These are phyloP conservation scores for Ogataea dorogensis DNA, from an alignment of 805 yeast species.

Conservation along the genomic window DNA sequence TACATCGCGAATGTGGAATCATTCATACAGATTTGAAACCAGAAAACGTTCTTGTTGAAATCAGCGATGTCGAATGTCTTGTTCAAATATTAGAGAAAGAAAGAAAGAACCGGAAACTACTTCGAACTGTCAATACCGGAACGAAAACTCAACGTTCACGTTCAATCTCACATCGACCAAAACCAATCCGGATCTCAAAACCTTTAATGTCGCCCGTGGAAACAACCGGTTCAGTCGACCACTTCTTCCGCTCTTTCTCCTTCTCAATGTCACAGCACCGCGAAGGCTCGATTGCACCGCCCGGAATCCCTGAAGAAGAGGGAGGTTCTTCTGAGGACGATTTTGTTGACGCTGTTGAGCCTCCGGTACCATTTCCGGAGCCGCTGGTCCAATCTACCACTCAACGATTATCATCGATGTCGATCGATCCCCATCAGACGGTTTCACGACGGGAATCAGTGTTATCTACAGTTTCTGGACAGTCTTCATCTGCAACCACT, in stretches of 20 bases:
- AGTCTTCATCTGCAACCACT: conserved; percentile 17
- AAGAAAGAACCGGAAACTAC: conserved; percentile 24
- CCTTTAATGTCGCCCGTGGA: conserved; percentile 47
- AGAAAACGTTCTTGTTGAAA: conserved; percentile 60
- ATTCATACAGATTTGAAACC: conserved; percentile 79
- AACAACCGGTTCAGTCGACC: conserved; percentile 33
- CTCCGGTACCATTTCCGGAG: conserved; percentile 18
- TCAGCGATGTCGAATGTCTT: conserved; percentile 52
- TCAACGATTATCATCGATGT: conserved; percentile 18
- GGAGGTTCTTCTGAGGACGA: conserved; percentile 18
- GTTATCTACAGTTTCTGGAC: conserved; percentile 15
- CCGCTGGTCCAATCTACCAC: conserved; percentile 10
- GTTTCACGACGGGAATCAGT: conserved; percentile 16
- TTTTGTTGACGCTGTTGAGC: conserved; percentile 31
- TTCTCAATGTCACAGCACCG: conserved; percentile 26
- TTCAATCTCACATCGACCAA: conserved; percentile 15
- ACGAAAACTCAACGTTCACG: conserved; percentile 21
- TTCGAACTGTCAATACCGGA: not conserved
- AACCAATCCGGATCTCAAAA: conserved; percentile 45
- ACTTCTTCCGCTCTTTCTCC: conserved; percentile 36
- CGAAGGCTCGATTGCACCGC: conserved; percentile 9
- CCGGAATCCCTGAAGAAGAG: conserved; percentile 19
- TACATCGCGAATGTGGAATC: conserved; percentile 60
- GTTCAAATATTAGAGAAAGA: conserved; percentile 43
- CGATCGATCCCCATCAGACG: conserved; percentile 4